Percentiles rank a stretch among this genome's conserved stretches.
Conservation (phyloP, 768 basidiomycete genomes). For the Chalciporus sphaerocephalus region DNA sequence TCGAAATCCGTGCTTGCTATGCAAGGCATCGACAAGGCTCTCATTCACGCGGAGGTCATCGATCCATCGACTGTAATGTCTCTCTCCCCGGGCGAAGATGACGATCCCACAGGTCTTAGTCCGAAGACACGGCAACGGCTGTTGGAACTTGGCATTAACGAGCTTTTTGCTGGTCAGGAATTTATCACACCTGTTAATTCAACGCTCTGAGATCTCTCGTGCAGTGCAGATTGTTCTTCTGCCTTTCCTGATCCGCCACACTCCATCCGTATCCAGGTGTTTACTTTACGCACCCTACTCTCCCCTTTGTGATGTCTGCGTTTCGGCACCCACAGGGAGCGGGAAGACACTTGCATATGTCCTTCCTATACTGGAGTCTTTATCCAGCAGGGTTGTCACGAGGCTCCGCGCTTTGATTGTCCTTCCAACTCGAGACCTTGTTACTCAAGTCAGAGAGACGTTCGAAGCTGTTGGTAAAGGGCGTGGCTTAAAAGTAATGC, state of each 20-base stretch:
- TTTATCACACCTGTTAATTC: not conserved
- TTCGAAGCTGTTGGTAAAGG: slow-evolving; percentile 83
- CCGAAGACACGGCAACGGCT: slow-evolving; percentile 59
- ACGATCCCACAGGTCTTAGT: slow-evolving; percentile 49
- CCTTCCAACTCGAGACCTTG: slow-evolving; percentile 91
- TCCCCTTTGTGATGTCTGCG: slow-evolving; percentile 77
- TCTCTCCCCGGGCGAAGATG: slow-evolving; percentile 37
- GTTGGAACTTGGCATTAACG: slow-evolving; percentile 71
- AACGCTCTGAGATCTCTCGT: slow-evolving; percentile 15
- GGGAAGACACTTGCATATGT: slow-evolving; percentile 98
- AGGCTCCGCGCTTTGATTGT: slow-evolving; percentile 85
- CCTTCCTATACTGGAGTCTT: slow-evolving; percentile 82
- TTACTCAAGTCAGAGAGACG: slow-evolving; percentile 87
- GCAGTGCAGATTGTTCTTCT: slow-evolving; percentile 86
- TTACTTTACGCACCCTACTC: slow-evolving; percentile 62
- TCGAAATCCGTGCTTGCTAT: slow-evolving; percentile 66
- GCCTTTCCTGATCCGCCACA: slow-evolving; percentile 66
- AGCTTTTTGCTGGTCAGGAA: slow-evolving; percentile 80
- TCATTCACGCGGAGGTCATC: slow-evolving; percentile 66
- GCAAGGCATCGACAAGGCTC: slow-evolving; percentile 74
- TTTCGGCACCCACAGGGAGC: slow-evolving; percentile 96
- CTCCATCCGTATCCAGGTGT: slow-evolving; percentile 29
- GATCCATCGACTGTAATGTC: slow-evolving; percentile 46
- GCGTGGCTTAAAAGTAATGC: slow-evolving; percentile 72
- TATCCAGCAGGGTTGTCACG: slow-evolving; percentile 72